A percentile compares a stretch with the other conserved stretches of the same genome.
These are phyloP conservation scores for Cryptosporidium xiaoi DNA, from an alignment of 169 alveolate species.

Conservation along the genomic window DNA sequence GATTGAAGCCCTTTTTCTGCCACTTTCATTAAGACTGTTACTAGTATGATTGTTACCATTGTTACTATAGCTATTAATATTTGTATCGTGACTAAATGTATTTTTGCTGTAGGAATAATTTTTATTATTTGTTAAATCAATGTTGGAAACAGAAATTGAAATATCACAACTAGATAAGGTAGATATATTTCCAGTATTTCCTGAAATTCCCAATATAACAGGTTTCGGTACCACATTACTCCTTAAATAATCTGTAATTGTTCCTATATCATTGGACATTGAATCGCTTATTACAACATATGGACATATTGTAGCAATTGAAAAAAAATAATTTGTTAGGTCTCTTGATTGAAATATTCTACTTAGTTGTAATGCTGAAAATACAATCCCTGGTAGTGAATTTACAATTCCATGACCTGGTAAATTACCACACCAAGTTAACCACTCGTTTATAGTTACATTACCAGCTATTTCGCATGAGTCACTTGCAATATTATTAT, in stretches of 20 bases:
- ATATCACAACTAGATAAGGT: constrained; percentile 42
- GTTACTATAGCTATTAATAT: background rate
- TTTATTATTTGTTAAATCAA: background rate
- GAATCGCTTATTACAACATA: constrained; percentile 47
- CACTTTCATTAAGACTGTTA: background rate
- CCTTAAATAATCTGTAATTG: constrained; percentile 30
- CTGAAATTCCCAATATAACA: constrained; percentile 59
- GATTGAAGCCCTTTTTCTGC: background rate
- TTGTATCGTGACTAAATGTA: too few species aligned
- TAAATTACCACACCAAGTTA: constrained; percentile 15
- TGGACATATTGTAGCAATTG: constrained; percentile 34
- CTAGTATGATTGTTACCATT: background rate
- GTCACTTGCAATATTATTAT: background rate
- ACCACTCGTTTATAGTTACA: constrained; percentile 40
- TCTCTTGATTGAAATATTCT: constrained; percentile 52
- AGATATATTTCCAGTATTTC: constrained; percentile 62
- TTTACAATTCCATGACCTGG: constrained; percentile 49
- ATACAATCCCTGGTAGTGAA: constrained; percentile 53
- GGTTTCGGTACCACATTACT: constrained; percentile 56
- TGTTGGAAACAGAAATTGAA: constrained; percentile 25
- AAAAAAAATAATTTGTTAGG: constrained; percentile 35
- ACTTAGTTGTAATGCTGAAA: constrained; percentile 38
- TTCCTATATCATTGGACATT: background rate
- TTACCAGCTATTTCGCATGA: background rate
- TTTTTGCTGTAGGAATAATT: background rate